These are phyloP conservation scores for Pontederia crassipes DNA, from an alignment of 176 grass and related monocot species.

Conservation along the genomic window DNA sequence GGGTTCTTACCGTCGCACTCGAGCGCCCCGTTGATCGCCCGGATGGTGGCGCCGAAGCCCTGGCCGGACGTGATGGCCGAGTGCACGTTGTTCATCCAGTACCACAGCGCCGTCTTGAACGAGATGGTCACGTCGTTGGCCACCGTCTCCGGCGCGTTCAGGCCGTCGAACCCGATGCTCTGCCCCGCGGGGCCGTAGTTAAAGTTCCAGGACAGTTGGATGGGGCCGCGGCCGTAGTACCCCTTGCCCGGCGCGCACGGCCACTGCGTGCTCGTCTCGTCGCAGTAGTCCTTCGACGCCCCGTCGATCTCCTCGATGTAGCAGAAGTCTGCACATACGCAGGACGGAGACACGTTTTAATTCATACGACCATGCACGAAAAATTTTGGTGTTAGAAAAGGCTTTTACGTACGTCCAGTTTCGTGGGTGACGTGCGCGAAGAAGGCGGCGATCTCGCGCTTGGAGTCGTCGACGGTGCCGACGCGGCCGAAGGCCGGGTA, in stretches of 20 bases:
- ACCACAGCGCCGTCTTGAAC: conserved; percentile 76
- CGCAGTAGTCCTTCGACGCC: conserved; percentile 70
- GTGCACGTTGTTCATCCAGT: conserved; percentile 63
- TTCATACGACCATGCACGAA: background rate
- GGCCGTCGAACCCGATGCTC: conserved; percentile 80
- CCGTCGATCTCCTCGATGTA: conserved; percentile 92
- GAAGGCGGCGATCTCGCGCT: conserved; percentile 78
- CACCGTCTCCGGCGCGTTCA: conserved; percentile 57
- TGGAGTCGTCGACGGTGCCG: conserved; percentile 55
- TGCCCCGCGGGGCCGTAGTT: conserved; percentile 73
- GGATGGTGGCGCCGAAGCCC: conserved; percentile 51
- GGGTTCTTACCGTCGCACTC: conserved; percentile 74
- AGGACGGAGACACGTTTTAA: background rate
- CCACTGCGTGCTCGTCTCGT: conserved; percentile 28
- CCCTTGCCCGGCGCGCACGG: conserved; percentile 53
- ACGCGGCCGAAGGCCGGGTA: conserved; percentile 42
- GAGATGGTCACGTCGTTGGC: conserved; percentile 44
- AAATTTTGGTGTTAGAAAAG: background rate
- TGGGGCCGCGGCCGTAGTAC: conserved; percentile 70
- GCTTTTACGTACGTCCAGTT: conserved; percentile 40
- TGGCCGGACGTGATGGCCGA: conserved; percentile 31
- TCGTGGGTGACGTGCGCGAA: conserved; percentile 72
- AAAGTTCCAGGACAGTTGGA: conserved; percentile 88
- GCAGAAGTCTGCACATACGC: conserved; percentile 46
- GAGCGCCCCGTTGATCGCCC: conserved; percentile 44